Conservation (phyloP, 495 filamentous ascomycete species). For the Aspergillus funiculosus region DNA sequence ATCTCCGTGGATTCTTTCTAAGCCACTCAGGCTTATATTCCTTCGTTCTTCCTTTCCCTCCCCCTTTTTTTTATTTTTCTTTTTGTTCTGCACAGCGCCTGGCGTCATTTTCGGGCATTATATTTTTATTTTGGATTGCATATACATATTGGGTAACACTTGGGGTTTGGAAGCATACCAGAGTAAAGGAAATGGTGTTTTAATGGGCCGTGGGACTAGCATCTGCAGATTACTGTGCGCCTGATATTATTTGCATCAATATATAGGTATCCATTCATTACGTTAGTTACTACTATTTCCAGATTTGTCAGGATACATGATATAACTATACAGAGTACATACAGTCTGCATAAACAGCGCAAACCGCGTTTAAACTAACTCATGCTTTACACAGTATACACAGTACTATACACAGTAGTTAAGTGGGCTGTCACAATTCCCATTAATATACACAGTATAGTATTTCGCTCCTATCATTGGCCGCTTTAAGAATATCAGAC, state of each 20-base stretch:
- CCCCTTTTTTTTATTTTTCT: constrained; percentile 11
- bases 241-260: background rate
- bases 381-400: too few species aligned
- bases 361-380: background rate
- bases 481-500: too few species aligned
- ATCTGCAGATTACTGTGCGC: background rate
- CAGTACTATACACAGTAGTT: too few species aligned
- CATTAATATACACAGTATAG: too few species aligned
- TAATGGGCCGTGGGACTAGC: background rate
- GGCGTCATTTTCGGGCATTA: constrained; percentile 13
- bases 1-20: constrained; percentile 29
- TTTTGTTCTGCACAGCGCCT: constrained; percentile 21
- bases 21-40: too few species aligned
- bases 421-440: too few species aligned
- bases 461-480: too few species aligned
- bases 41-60: constrained; percentile 8
- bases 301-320: background rate
- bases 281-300: background rate
- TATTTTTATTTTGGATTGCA: constrained; percentile 4
- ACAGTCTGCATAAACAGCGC: background rate
- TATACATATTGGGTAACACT: constrained; percentile 12
- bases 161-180: constrained; percentile 8
- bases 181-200: constrained; percentile 11
- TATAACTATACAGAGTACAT: too few species aligned
- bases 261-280: background rate